These are phyloP conservation scores for Epichloe hybrida DNA, from an alignment of 2,329 filamentous ascomycete species.

Conservation along the genomic window DNA sequence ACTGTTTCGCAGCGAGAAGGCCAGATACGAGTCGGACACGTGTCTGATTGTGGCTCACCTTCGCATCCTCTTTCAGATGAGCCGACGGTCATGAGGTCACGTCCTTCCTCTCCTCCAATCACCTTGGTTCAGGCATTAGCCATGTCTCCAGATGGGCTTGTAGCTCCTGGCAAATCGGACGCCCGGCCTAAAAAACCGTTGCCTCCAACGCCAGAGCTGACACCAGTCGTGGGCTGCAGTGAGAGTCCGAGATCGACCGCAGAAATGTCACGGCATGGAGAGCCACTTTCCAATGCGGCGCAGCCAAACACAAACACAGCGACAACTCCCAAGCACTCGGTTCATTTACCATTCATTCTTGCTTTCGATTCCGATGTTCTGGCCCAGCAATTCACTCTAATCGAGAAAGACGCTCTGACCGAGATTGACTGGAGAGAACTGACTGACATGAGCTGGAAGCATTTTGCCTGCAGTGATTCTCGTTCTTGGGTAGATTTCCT, in stretches of 20 bases:
- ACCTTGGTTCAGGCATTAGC: constrained; percentile 33
- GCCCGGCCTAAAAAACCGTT: constrained; percentile 11
- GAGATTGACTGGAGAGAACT: constrained; percentile 84
- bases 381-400: constrained; percentile 72
- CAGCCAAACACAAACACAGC: constrained; percentile 16
- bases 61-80: constrained; percentile 17
- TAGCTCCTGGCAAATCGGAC: background rate
- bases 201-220: constrained; percentile 33
- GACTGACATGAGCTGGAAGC: constrained; percentile 72
- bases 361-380: constrained; percentile 68
- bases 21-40: constrained; percentile 17
- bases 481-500: constrained; percentile 76
- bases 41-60: constrained; percentile 14
- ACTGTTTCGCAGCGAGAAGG: constrained; percentile 35
- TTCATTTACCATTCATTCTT: constrained; percentile 67
- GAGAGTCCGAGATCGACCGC: constrained; percentile 10
- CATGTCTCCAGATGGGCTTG: constrained; percentile 4
- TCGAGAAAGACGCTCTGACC: constrained; percentile 74
- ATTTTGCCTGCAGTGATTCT: constrained; percentile 47
- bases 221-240: constrained; percentile 28
- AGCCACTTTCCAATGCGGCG: constrained; percentile 23
- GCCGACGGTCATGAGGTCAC: background rate
- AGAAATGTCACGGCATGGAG: constrained; percentile 19
- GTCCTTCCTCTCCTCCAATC: constrained; percentile 31
- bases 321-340: constrained; percentile 27